These are phyloP conservation scores for Solanum chacoense DNA, from an alignment of 305 asterid genomes.

Conservation along the genomic window DNA sequence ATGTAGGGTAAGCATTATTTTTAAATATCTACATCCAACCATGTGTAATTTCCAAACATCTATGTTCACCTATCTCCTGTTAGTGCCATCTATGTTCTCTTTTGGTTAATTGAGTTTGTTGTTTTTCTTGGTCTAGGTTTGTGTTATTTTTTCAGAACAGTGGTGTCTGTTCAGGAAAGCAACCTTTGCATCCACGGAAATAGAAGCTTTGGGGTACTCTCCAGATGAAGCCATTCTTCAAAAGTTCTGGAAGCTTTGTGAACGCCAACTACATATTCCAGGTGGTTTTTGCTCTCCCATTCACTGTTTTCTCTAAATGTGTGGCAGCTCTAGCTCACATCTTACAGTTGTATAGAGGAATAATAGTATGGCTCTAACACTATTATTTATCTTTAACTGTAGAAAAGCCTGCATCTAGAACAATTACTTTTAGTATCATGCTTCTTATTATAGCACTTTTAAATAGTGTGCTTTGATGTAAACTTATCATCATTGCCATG, in stretches of 20 bases:
- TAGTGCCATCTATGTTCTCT: constrained; percentile 12
- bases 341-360: neutral
- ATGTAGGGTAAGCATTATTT: constrained; percentile 49
- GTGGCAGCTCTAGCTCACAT: neutral
- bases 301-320: constrained; percentile 1
- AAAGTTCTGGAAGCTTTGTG: constrained; percentile 79
- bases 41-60: neutral
- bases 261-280: constrained; percentile 56
- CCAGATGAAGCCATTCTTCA: constrained; percentile 49
- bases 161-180: constrained; percentile 77
- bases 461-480: neutral
- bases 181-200: constrained; percentile 49
- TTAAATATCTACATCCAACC: neutral
- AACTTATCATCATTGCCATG: neutral
- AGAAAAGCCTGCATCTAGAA: neutral
- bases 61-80: neutral
- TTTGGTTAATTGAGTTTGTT: constrained; percentile 4
- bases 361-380: neutral
- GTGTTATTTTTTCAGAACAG: constrained; percentile 61
- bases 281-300: constrained; percentile 33
- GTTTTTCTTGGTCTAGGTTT: constrained; percentile 41
- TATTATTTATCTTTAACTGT: neutral
- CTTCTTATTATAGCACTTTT: neutral
- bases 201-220: constrained; percentile 58
- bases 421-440: neutral